Base-by-base conservation (phyloP, 108 stramenopile genomes). In the Skeletonema potamos region DNA sequence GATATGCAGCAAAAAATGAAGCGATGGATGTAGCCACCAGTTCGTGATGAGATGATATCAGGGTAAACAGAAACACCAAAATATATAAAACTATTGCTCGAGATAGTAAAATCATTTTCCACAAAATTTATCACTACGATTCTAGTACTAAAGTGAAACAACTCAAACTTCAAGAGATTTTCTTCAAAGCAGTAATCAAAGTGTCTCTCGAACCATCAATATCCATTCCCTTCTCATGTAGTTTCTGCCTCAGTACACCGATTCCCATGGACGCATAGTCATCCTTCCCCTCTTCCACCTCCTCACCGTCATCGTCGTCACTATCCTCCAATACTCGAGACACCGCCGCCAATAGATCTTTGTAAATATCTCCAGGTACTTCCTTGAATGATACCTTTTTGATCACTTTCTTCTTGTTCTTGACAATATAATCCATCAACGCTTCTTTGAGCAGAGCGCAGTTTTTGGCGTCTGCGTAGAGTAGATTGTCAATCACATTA, bases 361-460 rank as follows among this genome's bases (percentile, higher is more conserved):
- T 59, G 28, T 22, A 18, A 59, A 59, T 24, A 33, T 30, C 17
- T 33, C 58, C 58, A 7, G 58, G 58, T 2, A 58, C 58, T 0
- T 58, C 26, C 20, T 58, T 20, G 58, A 58, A 58, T 20, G 58
- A 58, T 6, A 58, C 58, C 33, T n/a, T 22, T 29, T 58, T 20
- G 27, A 27, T 27, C 1, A 58, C 58, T n/a, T 58, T 33, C 41
- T 39, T 17, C 13, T 37, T 51, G 22, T 72, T 24, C 22, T 64
- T 28, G 32, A 64, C 70, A 54, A 72, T 48, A 44, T 36, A 64
- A 28, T 72, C 70, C 62, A 72, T 48, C 6, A 33, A 46, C 43
- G 62, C 62, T 26, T 72, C 57, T 64, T 72, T 72, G 13, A 70
- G 22, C 12, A 62, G 44, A 28, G 70, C 62, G 17, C 27, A 54